phyloP scores from a whole-genome alignment of 305 asterid genomes.

The Rubia balearica region DNA sequence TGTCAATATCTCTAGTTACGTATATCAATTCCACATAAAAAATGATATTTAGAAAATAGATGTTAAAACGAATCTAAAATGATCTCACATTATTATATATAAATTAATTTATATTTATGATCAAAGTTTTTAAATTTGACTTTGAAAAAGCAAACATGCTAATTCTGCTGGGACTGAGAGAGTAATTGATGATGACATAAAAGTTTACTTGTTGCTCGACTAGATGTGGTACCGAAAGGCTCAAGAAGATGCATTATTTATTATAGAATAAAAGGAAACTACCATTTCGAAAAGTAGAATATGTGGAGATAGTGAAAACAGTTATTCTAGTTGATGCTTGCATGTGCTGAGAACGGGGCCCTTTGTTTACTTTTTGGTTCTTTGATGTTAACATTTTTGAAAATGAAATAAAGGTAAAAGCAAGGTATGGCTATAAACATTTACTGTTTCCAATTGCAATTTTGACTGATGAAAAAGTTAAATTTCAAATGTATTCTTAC shows the following conservation, averaged over 20 bases:
- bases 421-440: not conserved
- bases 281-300: not conserved
- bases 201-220: not conserved
- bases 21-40: no score
- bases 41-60: no score
- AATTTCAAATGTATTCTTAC: slow-evolving; percentile 16
- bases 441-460: not conserved
- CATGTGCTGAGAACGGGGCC: slow-evolving; percentile 18
- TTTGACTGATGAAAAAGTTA: not conserved
- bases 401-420: slow-evolving; percentile 13
- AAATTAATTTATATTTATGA: no score
- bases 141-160: no score
- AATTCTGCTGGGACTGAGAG: no score
- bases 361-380: not conserved
- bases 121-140: no score
- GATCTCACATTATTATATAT: no score
- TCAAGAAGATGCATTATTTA: not conserved
- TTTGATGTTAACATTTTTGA: slow-evolving; percentile 11
- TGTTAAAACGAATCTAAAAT: no score
- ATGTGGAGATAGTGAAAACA: not conserved
- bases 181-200: not conserved
- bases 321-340: slow-evolving; percentile 13
- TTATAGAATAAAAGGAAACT: not conserved
- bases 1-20: no score
- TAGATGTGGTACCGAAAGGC: not conserved